Evolutionary conservation across 192 early-diverging fungal genomes (phyloP), one percentile per base, ranked within the genome.

Genomic region (Backusella parvicylindrica): DNA sequence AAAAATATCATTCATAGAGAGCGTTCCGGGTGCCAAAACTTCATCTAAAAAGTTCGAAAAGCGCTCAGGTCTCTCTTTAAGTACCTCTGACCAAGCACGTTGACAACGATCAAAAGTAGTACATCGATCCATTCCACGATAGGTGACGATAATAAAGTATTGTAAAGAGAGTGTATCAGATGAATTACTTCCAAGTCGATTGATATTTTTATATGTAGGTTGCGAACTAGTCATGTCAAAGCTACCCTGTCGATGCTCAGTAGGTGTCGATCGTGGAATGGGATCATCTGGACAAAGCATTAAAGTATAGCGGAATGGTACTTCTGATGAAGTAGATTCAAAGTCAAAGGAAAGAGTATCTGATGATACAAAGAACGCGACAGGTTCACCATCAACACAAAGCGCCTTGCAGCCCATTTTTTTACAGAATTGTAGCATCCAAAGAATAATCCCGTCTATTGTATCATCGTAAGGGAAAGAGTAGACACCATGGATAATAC

Each of bases 401-500:
- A 85, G 81, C 0, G 78, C 30, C n/a, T 81, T 77, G 60, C 86
- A 82, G 15, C 75, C 75, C 6, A 77, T 49, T 35, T 76, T 60
- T 15, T 41, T 37, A 15, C 71, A 66, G 49, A 69, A 74, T 11
- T 72, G 60, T 9, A 76, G 31, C 12, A 81, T 64, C 13, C 72
- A 72, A 3, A 40, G 40, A 11, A 76, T 30, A 13, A 81, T 23
- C 6, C 68, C 40, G 64, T 65, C 50, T 4, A 76, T 40, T 11
- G 47, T 32, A 0, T 73, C 49, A n/a, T 72, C 60, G 1, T 69
- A 35, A 23, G 56, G 65, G 6, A 73, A 56, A 18, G 73, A 75
- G 71, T 85, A 88, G 1, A 76, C 72, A n/a, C 83, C 86, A n/a
- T 84, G 77, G 31, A 85, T 79, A 23, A 89, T 78, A 15, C 88